These are phyloP conservation scores for Sanghuangporus sanghuang DNA, from an alignment of 1,284 basidiomycete species.

Conservation along the genomic window DNA sequence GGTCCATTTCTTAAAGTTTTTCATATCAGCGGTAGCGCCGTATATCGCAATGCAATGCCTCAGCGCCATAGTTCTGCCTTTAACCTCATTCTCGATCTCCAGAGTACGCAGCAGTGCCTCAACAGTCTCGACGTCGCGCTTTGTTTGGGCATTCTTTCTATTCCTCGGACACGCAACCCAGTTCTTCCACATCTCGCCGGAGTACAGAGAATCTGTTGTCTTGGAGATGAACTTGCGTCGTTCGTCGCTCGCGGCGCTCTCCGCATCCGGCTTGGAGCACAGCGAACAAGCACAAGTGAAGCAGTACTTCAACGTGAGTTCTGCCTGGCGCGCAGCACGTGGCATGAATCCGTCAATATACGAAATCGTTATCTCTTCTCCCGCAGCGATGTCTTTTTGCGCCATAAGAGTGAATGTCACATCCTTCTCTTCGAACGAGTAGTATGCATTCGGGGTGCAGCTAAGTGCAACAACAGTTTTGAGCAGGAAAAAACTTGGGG, in stretches of 20 bases:
- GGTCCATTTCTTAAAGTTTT: conserved; percentile 3
- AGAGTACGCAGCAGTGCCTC: neutral
- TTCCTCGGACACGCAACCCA: neutral
- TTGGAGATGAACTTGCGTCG: neutral
- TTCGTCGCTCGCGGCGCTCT: neutral
- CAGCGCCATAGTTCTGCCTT: neutral
- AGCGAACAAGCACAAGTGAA: neutral
- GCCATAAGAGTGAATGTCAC: neutral
- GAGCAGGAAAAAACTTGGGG: too few relatives aligned
- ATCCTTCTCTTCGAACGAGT: neutral
- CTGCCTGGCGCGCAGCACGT: neutral
- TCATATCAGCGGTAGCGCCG: neutral
- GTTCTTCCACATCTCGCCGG: neutral
- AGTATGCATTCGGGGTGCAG: neutral
- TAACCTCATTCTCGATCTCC: neutral
- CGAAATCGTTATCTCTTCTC: neutral
- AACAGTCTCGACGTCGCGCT: neutral
- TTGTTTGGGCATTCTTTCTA: neutral
- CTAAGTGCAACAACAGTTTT: neutral
- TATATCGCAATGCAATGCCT: neutral
- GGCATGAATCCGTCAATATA: neutral
- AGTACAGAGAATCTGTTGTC: neutral
- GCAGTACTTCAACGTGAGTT: neutral
- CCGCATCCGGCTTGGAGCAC: neutral
- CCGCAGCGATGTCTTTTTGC: neutral